Percentiles rank a stretch among this genome's conserved stretches.
phyloP scores from a whole-genome alignment of 495 filamentous ascomycete genomes.

The Podospora comata region DNA sequence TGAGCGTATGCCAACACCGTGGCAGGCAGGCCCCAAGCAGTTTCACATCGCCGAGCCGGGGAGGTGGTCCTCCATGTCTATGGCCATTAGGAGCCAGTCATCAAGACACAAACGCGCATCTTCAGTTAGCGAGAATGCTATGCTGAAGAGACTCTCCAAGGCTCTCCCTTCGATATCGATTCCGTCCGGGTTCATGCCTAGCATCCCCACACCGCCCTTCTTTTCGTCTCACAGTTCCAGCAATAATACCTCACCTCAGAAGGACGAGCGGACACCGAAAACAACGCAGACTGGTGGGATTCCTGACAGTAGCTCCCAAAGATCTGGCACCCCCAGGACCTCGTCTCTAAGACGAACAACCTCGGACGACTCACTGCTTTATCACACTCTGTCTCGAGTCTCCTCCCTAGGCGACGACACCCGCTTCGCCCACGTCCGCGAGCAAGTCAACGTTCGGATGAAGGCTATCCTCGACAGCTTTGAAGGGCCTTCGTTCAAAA shows the following conservation, averaged over 20 bases:
- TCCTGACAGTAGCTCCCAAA: not conserved
- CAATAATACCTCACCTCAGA: constrained; percentile 34
- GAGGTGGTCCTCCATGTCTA: constrained; percentile 37
- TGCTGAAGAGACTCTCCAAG: constrained; percentile 45
- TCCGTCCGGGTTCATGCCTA: constrained; percentile 40
- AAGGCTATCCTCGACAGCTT: constrained; percentile 90
- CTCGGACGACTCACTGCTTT: constrained; percentile 74
- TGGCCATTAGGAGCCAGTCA: constrained; percentile 33
- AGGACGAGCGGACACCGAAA: constrained; percentile 20
- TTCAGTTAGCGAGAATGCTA: constrained; percentile 43
- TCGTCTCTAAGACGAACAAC: constrained; percentile 55
- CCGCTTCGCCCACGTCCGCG: constrained; percentile 74
- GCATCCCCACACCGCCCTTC: constrained; percentile 48
- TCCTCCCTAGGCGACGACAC: constrained; percentile 84
- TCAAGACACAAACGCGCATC: constrained; percentile 37
- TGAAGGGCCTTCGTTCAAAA: constrained; percentile 67
- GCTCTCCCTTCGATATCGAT: constrained; percentile 54
- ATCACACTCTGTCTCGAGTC: constrained; percentile 63
- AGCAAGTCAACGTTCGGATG: constrained; percentile 78
- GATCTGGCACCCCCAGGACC: constrained; percentile 16
- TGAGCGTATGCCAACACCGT: constrained; percentile 45
- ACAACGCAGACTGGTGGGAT: constrained; percentile 14
- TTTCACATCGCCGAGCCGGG: constrained; percentile 37
- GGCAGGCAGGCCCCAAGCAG: constrained; percentile 49
- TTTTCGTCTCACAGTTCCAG: constrained; percentile 29